Conservation (phyloP, 23 red algal genomes). For the Gracilaria gracilis region DNA sequence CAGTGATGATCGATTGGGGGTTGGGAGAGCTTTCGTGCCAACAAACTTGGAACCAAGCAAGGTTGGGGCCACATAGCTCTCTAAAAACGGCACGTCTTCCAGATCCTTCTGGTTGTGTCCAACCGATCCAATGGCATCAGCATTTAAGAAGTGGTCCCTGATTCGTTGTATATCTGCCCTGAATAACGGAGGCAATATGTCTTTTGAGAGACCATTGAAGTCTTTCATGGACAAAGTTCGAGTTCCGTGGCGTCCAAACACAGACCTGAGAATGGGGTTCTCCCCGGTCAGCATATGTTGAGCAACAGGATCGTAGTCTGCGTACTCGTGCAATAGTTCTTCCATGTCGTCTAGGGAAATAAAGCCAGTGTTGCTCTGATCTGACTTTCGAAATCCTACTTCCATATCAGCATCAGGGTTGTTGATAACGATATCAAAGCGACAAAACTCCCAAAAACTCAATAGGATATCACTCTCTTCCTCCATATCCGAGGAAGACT, state of each 20-base stretch:
- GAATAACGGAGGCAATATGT: conserved; percentile 83
- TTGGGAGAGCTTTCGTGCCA: neutral
- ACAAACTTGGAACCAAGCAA: conserved; percentile 66
- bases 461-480: conserved; percentile 74
- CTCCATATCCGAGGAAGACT: neutral
- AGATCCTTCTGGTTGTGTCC: neutral
- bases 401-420: conserved; percentile 91
- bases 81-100: conserved; percentile 59
- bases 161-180: conserved; percentile 75
- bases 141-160: conserved; percentile 82
- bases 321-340: conserved; percentile 81
- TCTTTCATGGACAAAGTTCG: conserved; percentile 82
- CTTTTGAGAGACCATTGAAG: conserved; percentile 69
- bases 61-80: conserved; percentile 30
- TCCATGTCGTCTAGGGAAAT: conserved; percentile 91
- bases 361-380: conserved; percentile 92
- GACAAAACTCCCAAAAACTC: conserved; percentile 99
- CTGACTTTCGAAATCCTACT: conserved; percentile 86
- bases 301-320: conserved; percentile 62
- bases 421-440: conserved; percentile 98
- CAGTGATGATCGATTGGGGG: neutral
- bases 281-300: conserved; percentile 44
- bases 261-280: conserved; percentile 34
- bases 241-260: conserved; percentile 89
- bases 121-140: conserved; percentile 40